Base-by-base conservation (phyloP, 1,284 basidiomycete genomes). In the Gymnopus androsaceus region DNA sequence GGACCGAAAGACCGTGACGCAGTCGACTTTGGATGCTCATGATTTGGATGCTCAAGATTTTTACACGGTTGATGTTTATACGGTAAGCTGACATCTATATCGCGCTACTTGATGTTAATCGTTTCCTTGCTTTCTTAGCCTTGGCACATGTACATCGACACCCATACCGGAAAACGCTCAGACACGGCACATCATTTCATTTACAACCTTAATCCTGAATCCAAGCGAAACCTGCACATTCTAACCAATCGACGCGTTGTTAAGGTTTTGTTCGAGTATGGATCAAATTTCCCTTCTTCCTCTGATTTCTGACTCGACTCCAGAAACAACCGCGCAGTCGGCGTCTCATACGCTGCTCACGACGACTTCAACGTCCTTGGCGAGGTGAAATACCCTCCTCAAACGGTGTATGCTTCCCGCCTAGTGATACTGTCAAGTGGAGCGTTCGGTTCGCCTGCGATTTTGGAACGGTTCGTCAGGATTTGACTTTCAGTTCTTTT, bases 131-230 rank as follows among this genome's bases (percentile, higher is more conserved):
- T 31, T 15, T 8, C 23, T 21, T 23, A 65, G 64, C 55, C 36
- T 4, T 65, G 59, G 56, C n/a, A 17, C n/a, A 65, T 59, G 64
- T 65, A 81, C 66, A 73, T 85, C 15, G 74, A 82, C 56, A 65
- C 61, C 0, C 61, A 70, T 25, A 83, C 77, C 0, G 86, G 86
- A 28, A 76, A 63, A 46, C 80, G 85, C 9, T 85, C 79, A 0
- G 84, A 87, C 61, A 64, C 78, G 3, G 76, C 86, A 1, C 83
- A 85, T 59, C 57, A 76, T 59, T 85, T 80, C 58, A 67, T 87
- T 12, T 87, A 87, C 62, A 79, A 79, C 37, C 75, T 81, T 50
- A 59, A 66, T 2, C 59, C 67, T 17, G 75, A 25, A 14, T 30
- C 75, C 51, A 67, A 71, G 23, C 30, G 21, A 1, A 81, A 80